Percentiles rank a stretch among this genome's conserved stretches.
Conservation (phyloP, 1,284 basidiomycete genomes). For the Apiotrichum laibachii region DNA sequence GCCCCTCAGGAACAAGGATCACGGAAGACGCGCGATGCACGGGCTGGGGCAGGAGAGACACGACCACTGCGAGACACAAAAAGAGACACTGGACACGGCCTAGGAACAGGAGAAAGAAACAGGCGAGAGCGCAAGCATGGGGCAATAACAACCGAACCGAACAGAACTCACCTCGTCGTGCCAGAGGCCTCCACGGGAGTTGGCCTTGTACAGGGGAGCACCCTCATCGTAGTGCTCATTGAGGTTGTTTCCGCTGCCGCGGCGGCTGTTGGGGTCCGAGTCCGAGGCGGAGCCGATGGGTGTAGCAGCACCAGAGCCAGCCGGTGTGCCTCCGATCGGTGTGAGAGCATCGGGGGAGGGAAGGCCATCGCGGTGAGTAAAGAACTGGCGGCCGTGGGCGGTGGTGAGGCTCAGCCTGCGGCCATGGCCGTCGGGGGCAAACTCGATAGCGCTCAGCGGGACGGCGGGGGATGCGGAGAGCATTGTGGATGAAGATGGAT, state of each 20-base stretch:
- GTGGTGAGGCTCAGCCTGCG: slow-evolving; percentile 44
- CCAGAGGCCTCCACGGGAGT: slow-evolving; percentile 43
- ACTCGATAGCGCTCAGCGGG: slow-evolving; percentile 44
- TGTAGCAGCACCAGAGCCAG: slow-evolving; percentile 15
- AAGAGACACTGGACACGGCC: no score
- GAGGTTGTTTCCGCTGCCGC: slow-evolving; percentile 23
- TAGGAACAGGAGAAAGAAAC: background rate
- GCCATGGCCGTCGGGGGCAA: slow-evolving; percentile 25
- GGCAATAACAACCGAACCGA: no score
- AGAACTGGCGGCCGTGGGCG: slow-evolving; percentile 40
- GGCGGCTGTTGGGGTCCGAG: slow-evolving; percentile 21
- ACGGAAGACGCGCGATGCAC: no score
- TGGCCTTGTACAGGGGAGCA: slow-evolving; percentile 32
- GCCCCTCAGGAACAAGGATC: no score
- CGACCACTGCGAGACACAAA: no score
- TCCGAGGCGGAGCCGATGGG: slow-evolving; percentile 22
- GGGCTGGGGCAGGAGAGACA: background rate
- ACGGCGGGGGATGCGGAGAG: slow-evolving; percentile 47
- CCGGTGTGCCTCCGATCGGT: slow-evolving; percentile 39
- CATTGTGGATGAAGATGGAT: slow-evolving; percentile 30
- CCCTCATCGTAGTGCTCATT: slow-evolving; percentile 18
- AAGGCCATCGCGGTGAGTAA: slow-evolving; percentile 45
- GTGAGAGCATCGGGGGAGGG: slow-evolving; percentile 47
- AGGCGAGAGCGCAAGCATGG: no score
- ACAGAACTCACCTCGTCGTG: slow-evolving; percentile 44